phyloP scores from a whole-genome alignment of 2,329 filamentous ascomycete genomes.

The Epichloe scottii region DNA sequence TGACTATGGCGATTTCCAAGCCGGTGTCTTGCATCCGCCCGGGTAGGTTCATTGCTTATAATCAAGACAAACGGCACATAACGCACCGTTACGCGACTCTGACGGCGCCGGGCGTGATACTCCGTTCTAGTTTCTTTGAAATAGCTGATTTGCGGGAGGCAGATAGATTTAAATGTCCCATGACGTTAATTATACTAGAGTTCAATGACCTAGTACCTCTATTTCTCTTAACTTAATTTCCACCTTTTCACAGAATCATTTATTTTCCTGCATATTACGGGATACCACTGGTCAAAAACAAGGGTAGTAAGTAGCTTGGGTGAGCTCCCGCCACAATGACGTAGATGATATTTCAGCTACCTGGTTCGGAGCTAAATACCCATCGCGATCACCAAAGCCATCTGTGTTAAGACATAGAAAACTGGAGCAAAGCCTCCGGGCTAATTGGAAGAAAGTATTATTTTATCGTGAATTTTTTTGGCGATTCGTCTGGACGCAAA shows the following conservation, averaged over 20 bases:
- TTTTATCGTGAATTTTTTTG: too few relatives aligned
- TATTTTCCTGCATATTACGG: too few relatives aligned
- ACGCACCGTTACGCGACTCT: background rate
- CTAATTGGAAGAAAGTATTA: background rate
- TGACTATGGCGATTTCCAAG: background rate
- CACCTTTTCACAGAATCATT: background rate
- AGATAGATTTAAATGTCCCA: too few relatives aligned
- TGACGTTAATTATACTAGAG: too few relatives aligned
- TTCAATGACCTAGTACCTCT: too few relatives aligned
- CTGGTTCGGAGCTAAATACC: too few relatives aligned
- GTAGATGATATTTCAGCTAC: conserved; percentile 3
- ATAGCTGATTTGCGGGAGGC: too few relatives aligned
- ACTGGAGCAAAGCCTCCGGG: background rate
- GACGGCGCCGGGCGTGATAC: background rate
- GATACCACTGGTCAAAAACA: background rate
- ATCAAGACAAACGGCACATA: background rate
- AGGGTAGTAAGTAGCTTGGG: background rate
- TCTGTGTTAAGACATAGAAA: background rate
- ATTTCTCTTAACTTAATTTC: background rate
- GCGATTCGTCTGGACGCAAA: too few relatives aligned
- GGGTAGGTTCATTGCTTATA: background rate
- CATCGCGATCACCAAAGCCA: background rate
- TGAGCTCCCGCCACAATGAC: conserved; percentile 13
- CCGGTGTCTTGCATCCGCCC: background rate
- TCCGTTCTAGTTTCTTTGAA: too few relatives aligned